phyloP scores from a whole-genome alignment of 2,329 filamentous ascomycete genomes.

The Gremmenia infestans region DNA sequence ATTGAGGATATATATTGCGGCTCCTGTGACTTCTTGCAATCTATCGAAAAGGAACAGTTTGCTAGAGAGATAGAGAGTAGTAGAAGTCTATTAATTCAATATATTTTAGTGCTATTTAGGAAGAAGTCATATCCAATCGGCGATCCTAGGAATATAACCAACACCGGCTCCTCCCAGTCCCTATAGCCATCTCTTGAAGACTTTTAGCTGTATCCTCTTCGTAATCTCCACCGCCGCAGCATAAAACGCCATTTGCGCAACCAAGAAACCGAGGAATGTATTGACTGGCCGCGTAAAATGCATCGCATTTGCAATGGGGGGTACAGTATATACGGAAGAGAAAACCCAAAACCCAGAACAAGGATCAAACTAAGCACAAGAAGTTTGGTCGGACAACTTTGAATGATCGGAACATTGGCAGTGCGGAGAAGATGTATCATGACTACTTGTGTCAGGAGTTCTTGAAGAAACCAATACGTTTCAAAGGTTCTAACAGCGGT shows the following conservation, averaged over 20 bases:
- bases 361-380: not conserved
- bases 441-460: conserved; percentile 4
- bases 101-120: too few species aligned
- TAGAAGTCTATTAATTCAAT: too few species aligned
- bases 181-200: conserved; percentile 6
- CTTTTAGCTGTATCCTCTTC: conserved; percentile 6
- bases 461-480: conserved; percentile 7
- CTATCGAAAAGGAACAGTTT: too few species aligned
- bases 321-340: not conserved
- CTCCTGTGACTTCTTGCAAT: too few species aligned
- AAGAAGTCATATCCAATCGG: too few species aligned
- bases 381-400: not conserved
- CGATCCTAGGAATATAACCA: too few species aligned
- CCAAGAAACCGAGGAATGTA: conserved; percentile 3
- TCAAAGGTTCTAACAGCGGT: not conserved
- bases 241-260: not conserved
- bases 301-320: not conserved
- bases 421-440: conserved; percentile 8
- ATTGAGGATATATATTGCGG: too few species aligned
- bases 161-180: too few species aligned
- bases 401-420: conserved; percentile 3
- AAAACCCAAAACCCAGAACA: not conserved
- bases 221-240: not conserved
- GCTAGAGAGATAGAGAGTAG: too few species aligned
- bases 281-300: not conserved